Conservation (phyloP, 108 stramenopile genomes). For the Aurantiochytrium sp. region DNA sequence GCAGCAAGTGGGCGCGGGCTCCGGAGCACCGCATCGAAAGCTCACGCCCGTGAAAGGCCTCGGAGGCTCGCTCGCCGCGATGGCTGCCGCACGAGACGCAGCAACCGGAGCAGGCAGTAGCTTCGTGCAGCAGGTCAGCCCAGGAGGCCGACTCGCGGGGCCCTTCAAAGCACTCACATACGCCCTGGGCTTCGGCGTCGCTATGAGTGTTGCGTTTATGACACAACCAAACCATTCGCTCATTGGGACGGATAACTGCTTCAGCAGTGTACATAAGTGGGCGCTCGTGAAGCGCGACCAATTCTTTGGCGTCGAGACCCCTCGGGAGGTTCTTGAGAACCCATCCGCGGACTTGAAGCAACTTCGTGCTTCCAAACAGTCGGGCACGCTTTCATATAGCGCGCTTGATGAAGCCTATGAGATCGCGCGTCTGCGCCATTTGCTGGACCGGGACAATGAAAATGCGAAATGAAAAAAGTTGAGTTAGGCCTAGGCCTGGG, state of each 20-base stretch:
- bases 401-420: background rate
- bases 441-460: no score
- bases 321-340: background rate
- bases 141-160: background rate
- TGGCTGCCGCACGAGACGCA: background rate
- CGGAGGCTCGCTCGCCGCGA: background rate
- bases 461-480: no score
- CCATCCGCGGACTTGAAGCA: background rate
- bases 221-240: background rate
- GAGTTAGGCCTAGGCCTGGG: no score
- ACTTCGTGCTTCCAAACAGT: background rate
- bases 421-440: background rate
- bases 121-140: background rate
- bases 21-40: background rate
- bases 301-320: background rate
- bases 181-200: background rate
- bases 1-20: background rate
- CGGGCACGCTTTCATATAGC: background rate
- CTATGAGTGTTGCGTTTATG: background rate
- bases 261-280: background rate
- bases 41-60: no score
- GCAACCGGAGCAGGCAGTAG: background rate
- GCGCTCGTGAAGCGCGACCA: background rate
- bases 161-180: background rate
- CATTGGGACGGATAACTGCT: background rate